Evolutionary conservation across 495 filamentous ascomycete genomes (phyloP).

Genomic region (Aspergillus carlsbadensis): DNA sequence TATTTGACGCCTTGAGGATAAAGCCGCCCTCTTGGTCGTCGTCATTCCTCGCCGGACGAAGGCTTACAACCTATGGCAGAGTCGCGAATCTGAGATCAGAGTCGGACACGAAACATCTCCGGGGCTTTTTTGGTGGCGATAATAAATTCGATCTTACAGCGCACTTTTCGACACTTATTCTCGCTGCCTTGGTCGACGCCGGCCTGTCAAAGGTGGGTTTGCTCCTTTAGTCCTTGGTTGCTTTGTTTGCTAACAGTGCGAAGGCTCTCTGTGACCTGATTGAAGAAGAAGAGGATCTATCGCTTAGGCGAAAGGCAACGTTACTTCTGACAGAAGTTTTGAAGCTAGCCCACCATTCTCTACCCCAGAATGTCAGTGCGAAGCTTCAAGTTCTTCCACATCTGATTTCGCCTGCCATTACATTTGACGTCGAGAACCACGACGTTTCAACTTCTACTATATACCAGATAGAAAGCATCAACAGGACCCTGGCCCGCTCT

Average conservation of each 20-base stretch:
- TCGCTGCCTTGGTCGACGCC: slow-evolving; percentile 81
- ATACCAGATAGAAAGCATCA: slow-evolving; percentile 97
- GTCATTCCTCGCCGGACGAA: slow-evolving; percentile 87
- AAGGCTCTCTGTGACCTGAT: slow-evolving; percentile 63
- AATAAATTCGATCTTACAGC: slow-evolving; percentile 81
- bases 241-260: slow-evolving; percentile 17
- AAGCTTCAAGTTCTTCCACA: slow-evolving; percentile 82
- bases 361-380: slow-evolving; percentile 76
- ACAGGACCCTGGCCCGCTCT: slow-evolving; percentile 86
- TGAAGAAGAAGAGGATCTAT: slow-evolving; percentile 70
- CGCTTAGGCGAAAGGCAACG: slow-evolving; percentile 83
- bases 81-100: slow-evolving; percentile 83
- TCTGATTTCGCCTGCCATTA: slow-evolving; percentile 71
- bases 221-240: not conserved
- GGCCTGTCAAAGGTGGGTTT: slow-evolving; percentile 67
- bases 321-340: slow-evolving; percentile 86
- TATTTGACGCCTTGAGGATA: slow-evolving; percentile 89
- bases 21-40: slow-evolving; percentile 96
- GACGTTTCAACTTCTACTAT: slow-evolving; percentile 82
- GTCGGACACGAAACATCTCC: slow-evolving; percentile 42
- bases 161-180: slow-evolving; percentile 87
- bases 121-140: slow-evolving; percentile 52
- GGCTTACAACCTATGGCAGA: slow-evolving; percentile 91
- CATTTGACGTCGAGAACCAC: slow-evolving; percentile 66
- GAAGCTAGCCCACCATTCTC: slow-evolving; percentile 79